Percentiles rank a stretch among this genome's conserved stretches.
phyloP scores from a whole-genome alignment of 345 rosid genomes.

The Moricandia moricandioides region DNA sequence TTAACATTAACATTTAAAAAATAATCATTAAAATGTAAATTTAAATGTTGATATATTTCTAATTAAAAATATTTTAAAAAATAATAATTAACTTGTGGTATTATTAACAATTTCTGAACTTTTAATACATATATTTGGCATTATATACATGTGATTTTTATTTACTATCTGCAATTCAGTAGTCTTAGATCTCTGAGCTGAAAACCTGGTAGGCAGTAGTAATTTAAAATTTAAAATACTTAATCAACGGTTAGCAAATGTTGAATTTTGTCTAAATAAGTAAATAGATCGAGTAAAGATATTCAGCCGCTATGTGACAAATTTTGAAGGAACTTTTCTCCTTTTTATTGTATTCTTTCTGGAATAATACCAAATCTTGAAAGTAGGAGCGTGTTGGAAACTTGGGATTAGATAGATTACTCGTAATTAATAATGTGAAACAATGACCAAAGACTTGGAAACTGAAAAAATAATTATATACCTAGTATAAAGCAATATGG shows the following conservation, averaged over 20 bases:
- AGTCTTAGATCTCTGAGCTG: conserved; percentile 11
- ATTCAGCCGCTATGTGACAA: conserved; percentile 26
- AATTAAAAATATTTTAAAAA: too few relatives aligned
- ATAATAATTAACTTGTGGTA: too few relatives aligned
- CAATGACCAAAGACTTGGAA: conserved; percentile 35
- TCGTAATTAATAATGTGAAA: conserved; percentile 28
- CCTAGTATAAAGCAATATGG: background rate
- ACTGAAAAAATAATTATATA: conserved; percentile 22
- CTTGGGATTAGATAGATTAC: conserved; percentile 28
- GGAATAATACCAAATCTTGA: conserved; percentile 34
- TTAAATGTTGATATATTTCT: too few relatives aligned
- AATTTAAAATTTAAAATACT: background rate
- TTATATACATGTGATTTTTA: background rate
- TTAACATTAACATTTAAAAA: too few relatives aligned
- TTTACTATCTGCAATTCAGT: background rate
- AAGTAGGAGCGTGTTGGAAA: conserved; percentile 27
- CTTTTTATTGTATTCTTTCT: conserved; percentile 9
- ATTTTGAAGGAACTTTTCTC: background rate
- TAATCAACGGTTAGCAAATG: background rate
- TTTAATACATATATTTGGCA: background rate
- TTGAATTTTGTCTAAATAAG: too few relatives aligned
- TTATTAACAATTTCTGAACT: too few relatives aligned
- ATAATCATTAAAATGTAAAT: too few relatives aligned
- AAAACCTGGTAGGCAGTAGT: conserved; percentile 6
- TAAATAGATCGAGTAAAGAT: background rate